Evolutionary conservation across 495 filamentous ascomycete genomes (phyloP).

Genomic region (Podospora pseudocomata): DNA sequence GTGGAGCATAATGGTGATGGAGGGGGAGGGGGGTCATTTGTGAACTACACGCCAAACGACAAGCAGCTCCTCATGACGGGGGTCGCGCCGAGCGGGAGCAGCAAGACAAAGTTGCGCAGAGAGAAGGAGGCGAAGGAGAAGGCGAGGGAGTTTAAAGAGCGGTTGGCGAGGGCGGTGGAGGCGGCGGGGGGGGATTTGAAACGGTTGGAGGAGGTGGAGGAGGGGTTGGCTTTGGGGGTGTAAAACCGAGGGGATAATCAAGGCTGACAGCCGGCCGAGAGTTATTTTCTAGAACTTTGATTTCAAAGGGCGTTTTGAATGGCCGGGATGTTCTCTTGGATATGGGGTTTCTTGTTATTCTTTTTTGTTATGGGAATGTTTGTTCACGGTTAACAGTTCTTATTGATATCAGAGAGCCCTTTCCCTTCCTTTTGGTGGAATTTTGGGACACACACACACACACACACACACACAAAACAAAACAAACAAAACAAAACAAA

Average conservation of each 20-base stretch:
- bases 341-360: too few species aligned
- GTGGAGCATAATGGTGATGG: constrained; percentile 35
- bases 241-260: not conserved
- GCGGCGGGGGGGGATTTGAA: constrained; percentile 74
- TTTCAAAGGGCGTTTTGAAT: not conserved
- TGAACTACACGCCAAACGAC: constrained; percentile 88
- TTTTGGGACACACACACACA: too few species aligned
- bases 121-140: constrained; percentile 83
- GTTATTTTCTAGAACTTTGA: too few species aligned
- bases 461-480: too few species aligned
- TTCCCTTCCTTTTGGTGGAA: too few species aligned
- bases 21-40: constrained; percentile 60
- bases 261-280: too few species aligned
- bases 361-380: too few species aligned
- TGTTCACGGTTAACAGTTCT: too few species aligned
- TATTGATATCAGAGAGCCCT: too few species aligned
- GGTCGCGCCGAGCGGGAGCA: constrained; percentile 84
- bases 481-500: too few species aligned
- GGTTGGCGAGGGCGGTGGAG: constrained; percentile 65
- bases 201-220: constrained; percentile 18
- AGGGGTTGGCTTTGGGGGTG: not conserved
- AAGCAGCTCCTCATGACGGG: constrained; percentile 77
- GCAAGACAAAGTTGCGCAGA: constrained; percentile 87
- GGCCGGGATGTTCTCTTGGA: too few species aligned
- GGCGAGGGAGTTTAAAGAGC: constrained; percentile 69